These are phyloP conservation scores for Kluyveromyces sp. DNA, from an alignment of 1,139 yeast species.

Conservation along the genomic window DNA sequence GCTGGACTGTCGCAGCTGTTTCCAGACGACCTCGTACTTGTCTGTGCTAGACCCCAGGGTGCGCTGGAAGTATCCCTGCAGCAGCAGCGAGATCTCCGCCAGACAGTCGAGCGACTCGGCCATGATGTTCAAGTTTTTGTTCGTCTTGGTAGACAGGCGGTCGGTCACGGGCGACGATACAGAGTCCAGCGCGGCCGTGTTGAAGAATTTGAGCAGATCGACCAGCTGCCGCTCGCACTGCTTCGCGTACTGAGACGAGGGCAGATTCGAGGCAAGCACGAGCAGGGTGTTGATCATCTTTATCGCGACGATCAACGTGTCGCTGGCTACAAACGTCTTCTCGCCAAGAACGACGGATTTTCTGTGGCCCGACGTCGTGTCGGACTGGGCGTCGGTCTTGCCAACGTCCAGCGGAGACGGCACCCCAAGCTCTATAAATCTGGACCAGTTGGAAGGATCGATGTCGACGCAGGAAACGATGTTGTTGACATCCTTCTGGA, in stretches of 20 bases:
- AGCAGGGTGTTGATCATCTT: conserved; percentile 28
- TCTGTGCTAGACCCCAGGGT: conserved; percentile 19
- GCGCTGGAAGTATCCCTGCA: conserved; percentile 28
- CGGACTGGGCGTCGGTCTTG: conserved; percentile 1
- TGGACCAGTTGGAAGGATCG: conserved; percentile 48
- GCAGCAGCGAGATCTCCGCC: conserved; percentile 30
- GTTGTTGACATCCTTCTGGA: conserved; percentile 51
- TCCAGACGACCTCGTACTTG: conserved; percentile 20
- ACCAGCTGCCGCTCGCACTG: conserved; percentile 29
- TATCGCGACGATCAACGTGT: conserved; percentile 30
- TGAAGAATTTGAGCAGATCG: conserved; percentile 31
- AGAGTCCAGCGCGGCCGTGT: conserved; percentile 27
- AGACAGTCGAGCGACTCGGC: conserved; percentile 37
- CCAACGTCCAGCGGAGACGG: background rate
- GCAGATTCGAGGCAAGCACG: conserved; percentile 29
- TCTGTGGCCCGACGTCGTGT: conserved; percentile 28
- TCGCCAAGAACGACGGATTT: conserved; percentile 38
- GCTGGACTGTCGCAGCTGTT: conserved; percentile 23
- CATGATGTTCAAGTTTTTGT: conserved; percentile 35
- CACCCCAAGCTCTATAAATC: conserved; percentile 32
- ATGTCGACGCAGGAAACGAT: conserved; percentile 46
- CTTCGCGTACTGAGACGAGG: conserved; percentile 23
- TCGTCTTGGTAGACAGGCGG: conserved; percentile 21
- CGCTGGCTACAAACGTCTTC: conserved; percentile 38
- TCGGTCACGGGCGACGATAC: conserved; percentile 19